Conservation (phyloP, 2,329 filamentous ascomycete genomes). For the Rhexocercosporidium sp. region DNA sequence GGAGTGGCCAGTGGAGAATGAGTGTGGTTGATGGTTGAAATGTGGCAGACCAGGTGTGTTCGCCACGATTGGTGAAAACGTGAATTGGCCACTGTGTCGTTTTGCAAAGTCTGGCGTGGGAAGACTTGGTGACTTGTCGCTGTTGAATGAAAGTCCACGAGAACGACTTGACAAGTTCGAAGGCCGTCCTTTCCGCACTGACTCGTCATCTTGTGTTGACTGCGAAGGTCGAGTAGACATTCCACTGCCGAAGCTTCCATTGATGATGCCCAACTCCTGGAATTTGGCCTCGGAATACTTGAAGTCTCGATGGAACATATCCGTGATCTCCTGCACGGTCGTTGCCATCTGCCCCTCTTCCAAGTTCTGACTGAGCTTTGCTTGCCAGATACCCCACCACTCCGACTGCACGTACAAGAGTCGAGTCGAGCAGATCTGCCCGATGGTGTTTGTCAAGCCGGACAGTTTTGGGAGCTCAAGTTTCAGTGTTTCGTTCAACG, state of each 20-base stretch:
- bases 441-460: conserved; percentile 77
- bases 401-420: conserved; percentile 83
- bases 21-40: conserved; percentile 60
- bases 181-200: conserved; percentile 40
- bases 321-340: conserved; percentile 74
- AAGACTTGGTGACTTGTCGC: conserved; percentile 65
- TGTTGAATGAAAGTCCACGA: conserved; percentile 65
- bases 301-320: conserved; percentile 80
- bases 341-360: conserved; percentile 67
- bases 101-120: conserved; percentile 70
- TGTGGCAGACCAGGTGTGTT: conserved; percentile 55
- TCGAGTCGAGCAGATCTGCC: conserved; percentile 80
- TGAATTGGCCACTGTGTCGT: conserved; percentile 70
- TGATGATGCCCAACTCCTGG: conserved; percentile 76
- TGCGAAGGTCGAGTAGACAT: conserved; percentile 40
- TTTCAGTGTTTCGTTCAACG: conserved; percentile 88
- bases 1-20: conserved; percentile 52
- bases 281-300: conserved; percentile 76
- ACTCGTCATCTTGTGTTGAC: conserved; percentile 46
- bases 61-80: conserved; percentile 58
- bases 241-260: conserved; percentile 62
- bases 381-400: conserved; percentile 85
- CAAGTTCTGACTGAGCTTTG: conserved; percentile 79
- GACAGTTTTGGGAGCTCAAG: conserved; percentile 89
- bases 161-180: conserved; percentile 48